These are phyloP conservation scores for Acanthamoeba sp. DNA, from an alignment of 208 protist species.

Conservation along the genomic window DNA sequence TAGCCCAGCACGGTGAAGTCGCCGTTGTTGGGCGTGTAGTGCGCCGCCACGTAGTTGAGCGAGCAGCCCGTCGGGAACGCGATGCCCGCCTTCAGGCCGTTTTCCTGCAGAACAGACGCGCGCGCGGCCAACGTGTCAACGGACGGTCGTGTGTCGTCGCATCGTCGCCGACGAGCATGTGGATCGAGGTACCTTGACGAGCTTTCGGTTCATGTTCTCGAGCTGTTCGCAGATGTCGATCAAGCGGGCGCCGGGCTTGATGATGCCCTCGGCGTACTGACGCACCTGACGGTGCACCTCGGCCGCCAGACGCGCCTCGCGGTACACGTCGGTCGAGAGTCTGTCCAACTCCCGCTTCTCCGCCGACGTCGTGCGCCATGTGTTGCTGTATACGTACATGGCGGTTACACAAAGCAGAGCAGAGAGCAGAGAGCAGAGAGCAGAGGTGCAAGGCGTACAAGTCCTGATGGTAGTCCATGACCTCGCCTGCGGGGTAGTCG, in stretches of 20 bases:
- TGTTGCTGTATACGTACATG: slow-evolving; percentile 88
- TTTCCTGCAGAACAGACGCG: slow-evolving; percentile 44
- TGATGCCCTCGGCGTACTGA: slow-evolving; percentile 53
- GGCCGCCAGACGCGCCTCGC: slow-evolving; percentile 90
- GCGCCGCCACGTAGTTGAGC: slow-evolving; percentile 98
- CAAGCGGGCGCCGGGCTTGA: slow-evolving; percentile 84
- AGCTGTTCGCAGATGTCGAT: slow-evolving; percentile 80
- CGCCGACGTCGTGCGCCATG: slow-evolving; percentile 93
- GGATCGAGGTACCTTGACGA: neutral
- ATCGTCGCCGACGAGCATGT: neutral
- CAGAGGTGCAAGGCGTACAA: slow-evolving; percentile 30
- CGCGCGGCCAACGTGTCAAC: neutral
- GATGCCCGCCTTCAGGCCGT: slow-evolving; percentile 81
- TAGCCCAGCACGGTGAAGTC: slow-evolving; percentile 96
- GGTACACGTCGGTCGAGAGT: slow-evolving; percentile 88
- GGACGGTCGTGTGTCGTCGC: neutral
- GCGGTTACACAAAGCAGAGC: neutral
- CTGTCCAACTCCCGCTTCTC: slow-evolving; percentile 94
- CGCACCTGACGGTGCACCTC: slow-evolving; percentile 87
- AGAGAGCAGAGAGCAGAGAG: neutral
- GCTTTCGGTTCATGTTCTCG: slow-evolving; percentile 77
- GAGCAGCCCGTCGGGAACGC: slow-evolving; percentile 92
- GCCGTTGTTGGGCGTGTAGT: slow-evolving; percentile 98
- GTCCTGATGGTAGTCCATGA: slow-evolving; percentile 93
- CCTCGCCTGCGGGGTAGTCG: slow-evolving; percentile 92